Percentiles rank a stretch among this genome's conserved stretches.
These are phyloP conservation scores for Hibiscus mutabilis DNA, from an alignment of 345 rosid species.

Conservation along the genomic window DNA sequence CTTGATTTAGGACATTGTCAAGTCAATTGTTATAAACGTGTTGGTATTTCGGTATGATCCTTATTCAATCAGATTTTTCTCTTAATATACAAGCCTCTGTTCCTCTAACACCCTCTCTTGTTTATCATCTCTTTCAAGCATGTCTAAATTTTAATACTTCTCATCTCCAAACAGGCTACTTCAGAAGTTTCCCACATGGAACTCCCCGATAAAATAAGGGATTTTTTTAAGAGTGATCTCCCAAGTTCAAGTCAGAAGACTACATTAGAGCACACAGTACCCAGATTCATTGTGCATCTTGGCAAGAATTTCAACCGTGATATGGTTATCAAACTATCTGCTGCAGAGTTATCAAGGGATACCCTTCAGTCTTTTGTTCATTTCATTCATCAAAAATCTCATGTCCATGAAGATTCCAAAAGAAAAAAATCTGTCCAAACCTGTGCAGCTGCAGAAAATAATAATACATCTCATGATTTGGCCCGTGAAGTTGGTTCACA, in stretches of 20 bases:
- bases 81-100: neutral
- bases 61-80: neutral
- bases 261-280: conserved; percentile 40
- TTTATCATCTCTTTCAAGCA: neutral
- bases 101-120: neutral
- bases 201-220: conserved; percentile 57
- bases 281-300: conserved; percentile 55
- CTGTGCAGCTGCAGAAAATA: conserved; percentile 16
- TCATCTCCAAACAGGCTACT: conserved; percentile 60
- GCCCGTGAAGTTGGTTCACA: conserved; percentile 24
- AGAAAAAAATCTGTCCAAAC: conserved; percentile 21
- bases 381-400: conserved; percentile 56
- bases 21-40: neutral
- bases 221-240: conserved; percentile 57
- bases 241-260: conserved; percentile 36
- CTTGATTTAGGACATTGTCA: neutral
- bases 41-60: neutral
- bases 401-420: conserved; percentile 26
- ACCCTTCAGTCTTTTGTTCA: conserved; percentile 55
- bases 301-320: conserved; percentile 47
- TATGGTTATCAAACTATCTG: conserved; percentile 50
- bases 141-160: conserved; percentile 4
- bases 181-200: conserved; percentile 54
- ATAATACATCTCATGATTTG: conserved; percentile 17
- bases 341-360: conserved; percentile 58